Evolutionary conservation across 768 basidiomycete species (phyloP).

Genomic region (Boletus pseudo-olivaceus): DNA sequence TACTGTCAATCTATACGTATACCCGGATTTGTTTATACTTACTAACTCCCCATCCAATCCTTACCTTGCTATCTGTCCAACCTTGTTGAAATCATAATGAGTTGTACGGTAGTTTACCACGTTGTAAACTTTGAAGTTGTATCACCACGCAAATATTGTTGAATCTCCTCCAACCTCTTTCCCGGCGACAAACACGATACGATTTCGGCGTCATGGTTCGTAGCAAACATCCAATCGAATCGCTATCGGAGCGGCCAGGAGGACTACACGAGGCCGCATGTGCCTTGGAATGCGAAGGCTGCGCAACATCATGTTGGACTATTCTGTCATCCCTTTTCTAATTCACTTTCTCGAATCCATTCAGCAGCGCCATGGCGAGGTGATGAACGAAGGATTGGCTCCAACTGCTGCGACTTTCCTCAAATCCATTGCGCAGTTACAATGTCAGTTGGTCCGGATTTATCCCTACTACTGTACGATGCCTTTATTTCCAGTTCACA

Average conservation of each 20-base stretch:
- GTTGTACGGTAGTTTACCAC: neutral
- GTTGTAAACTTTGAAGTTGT: neutral
- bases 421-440: neutral
- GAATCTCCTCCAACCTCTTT: neutral
- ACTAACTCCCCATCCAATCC: constrained; percentile 5
- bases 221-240: constrained; percentile 1
- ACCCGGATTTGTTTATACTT: constrained; percentile 22
- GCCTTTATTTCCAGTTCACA: neutral
- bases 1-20: constrained; percentile 18
- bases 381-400: neutral
- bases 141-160: neutral
- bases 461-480: neutral
- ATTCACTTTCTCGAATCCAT: constrained; percentile 5
- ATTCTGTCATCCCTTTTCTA: constrained; percentile 7
- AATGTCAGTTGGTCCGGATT: neutral
- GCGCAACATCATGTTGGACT: constrained; percentile 10
- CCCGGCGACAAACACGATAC: neutral
- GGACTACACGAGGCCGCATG: constrained; percentile 22
- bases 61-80: neutral
- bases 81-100: neutral
- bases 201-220: neutral
- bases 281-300: constrained; percentile 4
- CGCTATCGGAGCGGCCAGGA: constrained; percentile 15
- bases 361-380: neutral
- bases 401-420: neutral